Evolutionary conservation across 805 yeast genomes (phyloP).

Genomic region (Wickerhamiella slavikovae): DNA sequence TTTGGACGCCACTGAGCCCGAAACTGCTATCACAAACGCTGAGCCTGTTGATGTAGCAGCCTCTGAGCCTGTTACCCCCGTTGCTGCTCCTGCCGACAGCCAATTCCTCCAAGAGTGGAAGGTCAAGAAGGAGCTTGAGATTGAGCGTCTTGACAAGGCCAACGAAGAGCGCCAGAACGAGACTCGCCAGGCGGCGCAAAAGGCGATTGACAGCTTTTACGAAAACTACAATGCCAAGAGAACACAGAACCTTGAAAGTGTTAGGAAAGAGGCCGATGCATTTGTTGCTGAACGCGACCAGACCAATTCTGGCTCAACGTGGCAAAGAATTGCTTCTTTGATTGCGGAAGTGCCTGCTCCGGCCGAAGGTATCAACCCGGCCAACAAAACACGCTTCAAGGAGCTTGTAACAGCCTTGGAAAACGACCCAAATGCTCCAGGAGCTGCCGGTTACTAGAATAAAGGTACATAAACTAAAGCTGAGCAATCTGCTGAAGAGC

Average conservation of each 20-base stretch:
- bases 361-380: conserved; percentile 23
- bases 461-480: too few relatives aligned
- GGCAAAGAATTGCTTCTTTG: conserved; percentile 39
- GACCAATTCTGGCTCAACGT: conserved; percentile 24
- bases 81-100: conserved; percentile 23
- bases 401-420: conserved; percentile 42
- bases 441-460: conserved; percentile 43
- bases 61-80: conserved; percentile 9
- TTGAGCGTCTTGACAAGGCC: conserved; percentile 56
- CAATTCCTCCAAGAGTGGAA: conserved; percentile 59
- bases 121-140: conserved; percentile 58
- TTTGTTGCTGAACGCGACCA: conserved; percentile 52
- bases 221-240: conserved; percentile 74
- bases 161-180: conserved; percentile 42
- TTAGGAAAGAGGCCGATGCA: conserved; percentile 45
- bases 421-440: conserved; percentile 55
- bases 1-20: conserved; percentile 6
- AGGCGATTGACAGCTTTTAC: conserved; percentile 77
- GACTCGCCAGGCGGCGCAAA: conserved; percentile 54
- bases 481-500: too few relatives aligned
- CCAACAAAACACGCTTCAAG: conserved; percentile 54
- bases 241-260: conserved; percentile 43
- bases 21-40: neutral
- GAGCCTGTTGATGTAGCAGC: conserved; percentile 12
- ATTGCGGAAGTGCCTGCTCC: conserved; percentile 23